Evolutionary conservation across 768 basidiomycete species (phyloP).

Genomic region (Serendipita indica): DNA sequence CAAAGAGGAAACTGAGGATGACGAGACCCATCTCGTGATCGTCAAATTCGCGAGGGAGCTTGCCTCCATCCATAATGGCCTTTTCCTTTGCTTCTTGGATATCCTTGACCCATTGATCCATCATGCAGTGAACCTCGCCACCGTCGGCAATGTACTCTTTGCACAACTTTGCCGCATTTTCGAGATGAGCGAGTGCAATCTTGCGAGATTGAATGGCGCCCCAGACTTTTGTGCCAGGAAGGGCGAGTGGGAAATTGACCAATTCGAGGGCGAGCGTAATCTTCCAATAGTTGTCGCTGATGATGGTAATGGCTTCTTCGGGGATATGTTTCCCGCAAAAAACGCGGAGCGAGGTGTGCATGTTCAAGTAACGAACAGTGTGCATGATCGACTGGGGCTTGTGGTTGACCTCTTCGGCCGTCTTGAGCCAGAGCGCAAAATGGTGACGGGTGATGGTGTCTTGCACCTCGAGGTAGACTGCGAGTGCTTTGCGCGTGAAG

Average conservation of each 20-base stretch:
- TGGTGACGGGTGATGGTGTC: constrained; percentile 69
- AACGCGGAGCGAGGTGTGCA: constrained; percentile 91
- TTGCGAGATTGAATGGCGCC: constrained; percentile 87
- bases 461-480: constrained; percentile 77
- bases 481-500: constrained; percentile 88
- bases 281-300: constrained; percentile 88
- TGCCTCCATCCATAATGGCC: constrained; percentile 10
- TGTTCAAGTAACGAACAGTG: constrained; percentile 82
- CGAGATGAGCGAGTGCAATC: constrained; percentile 63
- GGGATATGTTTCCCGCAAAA: constrained; percentile 90
- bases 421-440: constrained; percentile 56
- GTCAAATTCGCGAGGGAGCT: constrained; percentile 67
- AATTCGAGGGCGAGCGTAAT: constrained; percentile 93
- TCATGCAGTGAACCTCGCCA: constrained; percentile 69
- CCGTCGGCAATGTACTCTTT: constrained; percentile 74
- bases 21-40: constrained; percentile 96
- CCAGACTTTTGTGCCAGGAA: constrained; percentile 94
- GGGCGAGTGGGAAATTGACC: constrained; percentile 92
- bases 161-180: constrained; percentile 59
- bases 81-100: constrained; percentile 52
- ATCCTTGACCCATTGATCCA: constrained; percentile 81
- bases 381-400: constrained; percentile 35
- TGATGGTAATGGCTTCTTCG: constrained; percentile 59
- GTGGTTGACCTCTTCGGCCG: constrained; percentile 31
- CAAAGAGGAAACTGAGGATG: constrained; percentile 91